Evolutionary conservation across 2,329 filamentous ascomycete species (phyloP).

Genomic region (Aureobasidium sp.): DNA sequence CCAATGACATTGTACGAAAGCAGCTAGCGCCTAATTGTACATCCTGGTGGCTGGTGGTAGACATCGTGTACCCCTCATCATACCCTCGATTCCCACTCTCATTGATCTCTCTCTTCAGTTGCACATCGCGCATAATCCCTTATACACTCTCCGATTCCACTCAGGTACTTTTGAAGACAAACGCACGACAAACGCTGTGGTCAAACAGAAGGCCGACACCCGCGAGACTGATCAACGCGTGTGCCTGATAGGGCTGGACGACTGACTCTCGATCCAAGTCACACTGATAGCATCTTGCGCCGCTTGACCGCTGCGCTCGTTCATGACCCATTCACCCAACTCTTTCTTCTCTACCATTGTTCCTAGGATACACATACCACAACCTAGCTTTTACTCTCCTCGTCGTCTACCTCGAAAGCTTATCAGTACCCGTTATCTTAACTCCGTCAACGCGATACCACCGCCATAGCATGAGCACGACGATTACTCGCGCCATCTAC

Average conservation of each 20-base stretch:
- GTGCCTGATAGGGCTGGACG: constrained; percentile 6
- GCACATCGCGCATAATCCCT: constrained; percentile 1
- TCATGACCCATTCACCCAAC: not conserved
- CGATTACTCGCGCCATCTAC: constrained; percentile 31
- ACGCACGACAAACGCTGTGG: not conserved
- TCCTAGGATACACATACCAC: not conserved
- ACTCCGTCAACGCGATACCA: constrained; percentile 7
- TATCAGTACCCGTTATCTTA: constrained; percentile 8
- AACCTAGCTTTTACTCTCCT: not conserved
- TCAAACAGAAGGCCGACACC: not conserved
- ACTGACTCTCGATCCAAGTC: not conserved
- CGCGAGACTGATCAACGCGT: not conserved
- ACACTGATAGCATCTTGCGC: constrained; percentile 10
- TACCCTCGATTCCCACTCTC: constrained; percentile 4
- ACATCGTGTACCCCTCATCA: not conserved
- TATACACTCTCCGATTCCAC: constrained; percentile 6
- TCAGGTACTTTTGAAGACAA: constrained; percentile 2
- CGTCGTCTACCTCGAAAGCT: not conserved
- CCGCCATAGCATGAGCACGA: constrained; percentile 15
- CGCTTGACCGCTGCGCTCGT: constrained; percentile 6
- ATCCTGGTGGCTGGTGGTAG: not conserved
- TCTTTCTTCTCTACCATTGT: not conserved
- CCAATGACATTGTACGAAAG: not conserved
- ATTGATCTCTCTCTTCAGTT: not conserved
- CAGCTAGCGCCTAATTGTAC: not conserved